Conservation (phyloP, 2,329 filamentous ascomycete species). For the Botrytis hyacinthi region DNA sequence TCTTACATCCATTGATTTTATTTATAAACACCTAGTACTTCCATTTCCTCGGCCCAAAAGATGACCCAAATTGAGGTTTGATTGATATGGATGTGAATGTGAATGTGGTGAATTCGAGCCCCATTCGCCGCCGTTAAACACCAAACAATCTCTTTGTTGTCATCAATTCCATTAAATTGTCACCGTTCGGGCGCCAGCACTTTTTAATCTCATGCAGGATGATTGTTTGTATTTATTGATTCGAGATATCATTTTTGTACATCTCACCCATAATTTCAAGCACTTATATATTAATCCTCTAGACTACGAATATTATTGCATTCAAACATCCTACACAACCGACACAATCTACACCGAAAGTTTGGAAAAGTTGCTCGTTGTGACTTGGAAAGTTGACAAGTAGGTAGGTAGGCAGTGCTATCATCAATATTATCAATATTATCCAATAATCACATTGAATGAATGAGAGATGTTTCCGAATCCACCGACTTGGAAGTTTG, state of each 20-base stretch:
- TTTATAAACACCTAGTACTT: background rate
- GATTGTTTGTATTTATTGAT: background rate
- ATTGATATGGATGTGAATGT: background rate
- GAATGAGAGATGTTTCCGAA: background rate
- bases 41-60: background rate
- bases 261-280: background rate
- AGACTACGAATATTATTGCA: background rate
- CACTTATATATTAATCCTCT: background rate
- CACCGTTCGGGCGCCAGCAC: background rate
- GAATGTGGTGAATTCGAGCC: background rate
- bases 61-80: background rate
- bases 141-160: background rate
- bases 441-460: background rate
- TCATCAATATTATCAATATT: background rate
- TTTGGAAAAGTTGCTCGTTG: background rate
- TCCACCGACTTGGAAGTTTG: background rate
- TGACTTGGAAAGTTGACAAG: background rate
- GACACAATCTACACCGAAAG: background rate
- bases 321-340: background rate
- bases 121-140: background rate
- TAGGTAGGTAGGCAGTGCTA: background rate
- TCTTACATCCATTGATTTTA: background rate
- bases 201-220: background rate
- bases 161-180: background rate
- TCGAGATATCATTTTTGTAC: background rate